phyloP scores from a whole-genome alignment of 768 basidiomycete genomes.

The Trametes punicea region DNA sequence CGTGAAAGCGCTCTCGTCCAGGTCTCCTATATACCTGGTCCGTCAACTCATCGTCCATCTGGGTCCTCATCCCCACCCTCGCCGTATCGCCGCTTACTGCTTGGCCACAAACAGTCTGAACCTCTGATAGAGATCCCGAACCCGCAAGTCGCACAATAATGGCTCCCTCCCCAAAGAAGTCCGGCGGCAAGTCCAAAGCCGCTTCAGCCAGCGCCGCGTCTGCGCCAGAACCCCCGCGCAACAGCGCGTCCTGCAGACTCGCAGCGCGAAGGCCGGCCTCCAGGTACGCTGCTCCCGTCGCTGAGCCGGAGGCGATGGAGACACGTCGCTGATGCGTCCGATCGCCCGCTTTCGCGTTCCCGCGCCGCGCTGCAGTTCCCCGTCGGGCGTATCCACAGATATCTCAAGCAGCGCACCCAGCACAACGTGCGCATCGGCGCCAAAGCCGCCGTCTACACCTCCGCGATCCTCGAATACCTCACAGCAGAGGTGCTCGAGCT shows the following conservation, averaged over 20 bases:
- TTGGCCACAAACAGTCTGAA: too few relatives aligned
- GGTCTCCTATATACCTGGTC: neutral
- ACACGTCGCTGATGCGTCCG: neutral
- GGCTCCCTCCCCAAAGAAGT: constrained; percentile 22
- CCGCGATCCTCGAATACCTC: constrained; percentile 92
- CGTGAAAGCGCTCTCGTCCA: neutral
- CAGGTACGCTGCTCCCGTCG: too few relatives aligned
- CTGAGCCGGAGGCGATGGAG: too few relatives aligned
- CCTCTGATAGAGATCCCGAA: too few relatives aligned
- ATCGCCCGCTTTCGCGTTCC: too few relatives aligned
- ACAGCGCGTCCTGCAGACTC: constrained; percentile 49
- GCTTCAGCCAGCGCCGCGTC: constrained; percentile 37
- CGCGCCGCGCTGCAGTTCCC: constrained; percentile 87
- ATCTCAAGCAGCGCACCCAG: constrained; percentile 87
- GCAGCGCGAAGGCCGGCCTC: constrained; percentile 83
- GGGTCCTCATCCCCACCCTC: neutral
- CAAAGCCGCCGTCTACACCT: constrained; percentile 97
- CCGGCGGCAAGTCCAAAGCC: constrained; percentile 60
- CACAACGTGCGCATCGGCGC: constrained; percentile 95
- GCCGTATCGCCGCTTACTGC: too few relatives aligned
- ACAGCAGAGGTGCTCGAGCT: constrained; percentile 96
- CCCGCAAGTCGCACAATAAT: neutral
- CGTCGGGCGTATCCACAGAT: constrained; percentile 96
- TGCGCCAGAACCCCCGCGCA: constrained; percentile 31
- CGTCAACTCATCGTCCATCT: neutral